Evolutionary conservation across 805 yeast genomes (phyloP).

Genomic region (Jamesozyma spencerorum): DNA sequence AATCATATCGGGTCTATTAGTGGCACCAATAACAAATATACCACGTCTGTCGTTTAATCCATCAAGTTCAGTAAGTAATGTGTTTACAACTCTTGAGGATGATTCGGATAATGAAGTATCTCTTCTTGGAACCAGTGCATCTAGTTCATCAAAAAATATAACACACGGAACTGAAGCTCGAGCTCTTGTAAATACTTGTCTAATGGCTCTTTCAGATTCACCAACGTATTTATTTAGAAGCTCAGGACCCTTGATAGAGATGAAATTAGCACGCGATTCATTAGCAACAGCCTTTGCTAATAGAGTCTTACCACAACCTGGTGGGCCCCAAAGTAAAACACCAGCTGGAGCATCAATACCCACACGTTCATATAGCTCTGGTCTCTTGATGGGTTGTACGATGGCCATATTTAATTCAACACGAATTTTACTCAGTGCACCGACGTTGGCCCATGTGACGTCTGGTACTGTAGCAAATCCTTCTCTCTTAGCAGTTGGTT

Average conservation of each 20-base stretch:
- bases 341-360: constrained; percentile 97
- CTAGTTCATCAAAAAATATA: constrained; percentile 90
- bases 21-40: constrained; percentile 91
- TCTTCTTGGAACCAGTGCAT: constrained; percentile 91
- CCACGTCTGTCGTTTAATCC: constrained; percentile 91
- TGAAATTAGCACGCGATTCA: constrained; percentile 92
- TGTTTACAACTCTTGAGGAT: constrained; percentile 88
- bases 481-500: constrained; percentile 95
- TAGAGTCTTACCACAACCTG: constrained; percentile 96
- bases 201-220: constrained; percentile 85
- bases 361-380: constrained; percentile 79
- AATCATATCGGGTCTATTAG: constrained; percentile 95
- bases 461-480: constrained; percentile 98
- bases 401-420: constrained; percentile 94
- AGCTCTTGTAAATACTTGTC: constrained; percentile 89
- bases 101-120: constrained; percentile 83
- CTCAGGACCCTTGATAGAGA: constrained; percentile 94
- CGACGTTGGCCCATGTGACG: constrained; percentile 91
- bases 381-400: constrained; percentile 90
- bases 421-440: constrained; percentile 73
- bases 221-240: constrained; percentile 91
- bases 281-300: constrained; percentile 97
- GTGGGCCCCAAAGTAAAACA: constrained; percentile 97
- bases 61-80: constrained; percentile 86
- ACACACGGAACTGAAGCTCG: constrained; percentile 90